Evolutionary conservation across 805 yeast genomes (phyloP).

Genomic region (Priceomyces castillae): DNA sequence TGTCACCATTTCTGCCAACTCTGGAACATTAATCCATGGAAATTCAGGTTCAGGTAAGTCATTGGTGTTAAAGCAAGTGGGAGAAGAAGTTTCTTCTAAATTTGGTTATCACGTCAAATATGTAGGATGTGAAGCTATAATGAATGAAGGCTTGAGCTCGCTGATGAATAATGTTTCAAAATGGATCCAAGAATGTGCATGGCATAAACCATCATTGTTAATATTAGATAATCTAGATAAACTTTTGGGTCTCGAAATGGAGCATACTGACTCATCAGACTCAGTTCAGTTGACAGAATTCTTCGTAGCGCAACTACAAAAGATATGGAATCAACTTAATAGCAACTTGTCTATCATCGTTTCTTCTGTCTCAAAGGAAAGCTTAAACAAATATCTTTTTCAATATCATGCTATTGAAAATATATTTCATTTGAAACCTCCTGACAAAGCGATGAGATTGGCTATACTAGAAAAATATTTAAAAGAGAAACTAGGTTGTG

Average conservation of each 20-base stretch:
- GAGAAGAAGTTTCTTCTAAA: conserved; percentile 30
- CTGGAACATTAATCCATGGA: conserved; percentile 68
- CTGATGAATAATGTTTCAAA: conserved; percentile 44
- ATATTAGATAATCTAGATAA: conserved; percentile 78
- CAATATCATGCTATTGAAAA: conserved; percentile 72
- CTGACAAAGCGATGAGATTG: conserved; percentile 61
- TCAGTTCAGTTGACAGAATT: conserved; percentile 66
- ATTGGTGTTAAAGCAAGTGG: conserved; percentile 44
- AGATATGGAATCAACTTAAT: conserved; percentile 43
- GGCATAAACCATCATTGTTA: conserved; percentile 77
- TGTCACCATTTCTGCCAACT: conserved; percentile 40
- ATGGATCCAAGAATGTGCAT: conserved; percentile 53
- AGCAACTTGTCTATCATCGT: conserved; percentile 56
- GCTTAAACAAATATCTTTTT: conserved; percentile 57
- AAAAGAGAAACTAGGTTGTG: conserved; percentile 22
- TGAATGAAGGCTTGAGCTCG: conserved; percentile 52
- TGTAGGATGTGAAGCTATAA: conserved; percentile 52
- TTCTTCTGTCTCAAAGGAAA: conserved; percentile 61
- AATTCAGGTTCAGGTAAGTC: conserved; percentile 83
- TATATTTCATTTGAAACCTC: conserved; percentile 58
- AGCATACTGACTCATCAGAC: conserved; percentile 55
- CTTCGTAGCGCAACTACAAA: conserved; percentile 44
- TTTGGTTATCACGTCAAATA: conserved; percentile 46
- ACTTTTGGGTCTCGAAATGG: conserved; percentile 63
- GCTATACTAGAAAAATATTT: conserved; percentile 44